Conservation (phyloP, 1,284 basidiomycete species). For the Butyriboletus regius region DNA sequence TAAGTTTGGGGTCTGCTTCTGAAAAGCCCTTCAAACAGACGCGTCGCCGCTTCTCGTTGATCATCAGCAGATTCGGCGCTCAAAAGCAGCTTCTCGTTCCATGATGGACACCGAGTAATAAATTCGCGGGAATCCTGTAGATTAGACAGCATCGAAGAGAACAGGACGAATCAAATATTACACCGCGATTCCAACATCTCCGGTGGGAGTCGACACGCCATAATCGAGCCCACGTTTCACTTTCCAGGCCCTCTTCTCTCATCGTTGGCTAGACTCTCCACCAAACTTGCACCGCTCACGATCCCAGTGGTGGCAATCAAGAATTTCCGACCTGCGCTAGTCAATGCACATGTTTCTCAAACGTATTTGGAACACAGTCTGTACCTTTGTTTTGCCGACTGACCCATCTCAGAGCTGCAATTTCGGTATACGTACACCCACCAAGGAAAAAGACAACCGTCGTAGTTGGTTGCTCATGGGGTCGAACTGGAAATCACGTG, state of each 20-base stretch:
- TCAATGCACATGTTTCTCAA: constrained; percentile 9
- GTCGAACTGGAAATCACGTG: constrained; percentile 35
- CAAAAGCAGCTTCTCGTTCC: constrained; percentile 1
- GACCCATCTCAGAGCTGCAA: constrained; percentile 89
- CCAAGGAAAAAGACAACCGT: constrained; percentile 98
- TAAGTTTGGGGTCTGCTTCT: constrained; percentile 28
- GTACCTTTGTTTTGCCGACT: constrained; percentile 71
- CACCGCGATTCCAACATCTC: constrained; percentile 11
- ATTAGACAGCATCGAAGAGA: constrained; percentile 8
- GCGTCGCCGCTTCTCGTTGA: constrained; percentile 35
- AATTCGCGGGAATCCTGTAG: constrained; percentile 10
- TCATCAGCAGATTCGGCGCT: neutral
- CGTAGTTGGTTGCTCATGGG: constrained; percentile 51
- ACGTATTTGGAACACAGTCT: constrained; percentile 14
- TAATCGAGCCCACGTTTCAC: constrained; percentile 4
- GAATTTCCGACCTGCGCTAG: constrained; percentile 63
- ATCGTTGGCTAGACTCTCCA: constrained; percentile 59
- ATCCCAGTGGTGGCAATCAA: constrained; percentile 85
- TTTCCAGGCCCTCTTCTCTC: constrained; percentile 22
- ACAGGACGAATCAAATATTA: constrained; percentile 13
- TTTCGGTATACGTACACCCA: constrained; percentile 94
- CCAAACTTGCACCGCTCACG: constrained; percentile 66
- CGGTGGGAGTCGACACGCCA: constrained; percentile 7
- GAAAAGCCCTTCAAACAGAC: constrained; percentile 33
- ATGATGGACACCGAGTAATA: neutral